Conservation (phyloP, 2,329 filamentous ascomycete species). For the Bipolaris sorokiniana region DNA sequence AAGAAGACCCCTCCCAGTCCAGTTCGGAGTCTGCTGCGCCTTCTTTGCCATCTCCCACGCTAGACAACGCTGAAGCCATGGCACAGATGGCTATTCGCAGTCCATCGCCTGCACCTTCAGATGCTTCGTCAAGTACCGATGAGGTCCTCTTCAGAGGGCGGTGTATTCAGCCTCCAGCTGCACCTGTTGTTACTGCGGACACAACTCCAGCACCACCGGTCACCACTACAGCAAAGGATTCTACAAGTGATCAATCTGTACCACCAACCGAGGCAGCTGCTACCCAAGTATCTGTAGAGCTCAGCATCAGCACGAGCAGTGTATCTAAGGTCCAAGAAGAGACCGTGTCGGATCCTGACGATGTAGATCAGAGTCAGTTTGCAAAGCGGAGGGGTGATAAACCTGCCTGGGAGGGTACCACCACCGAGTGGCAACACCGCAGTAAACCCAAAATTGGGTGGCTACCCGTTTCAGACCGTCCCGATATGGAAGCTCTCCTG, state of each 20-base stretch:
- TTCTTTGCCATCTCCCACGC: slow-evolving; percentile 23
- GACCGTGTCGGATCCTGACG: slow-evolving; percentile 32
- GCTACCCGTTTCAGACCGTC: slow-evolving; percentile 33
- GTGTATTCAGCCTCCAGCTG: slow-evolving; percentile 11
- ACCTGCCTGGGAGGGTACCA: slow-evolving; percentile 39
- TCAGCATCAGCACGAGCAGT: slow-evolving; percentile 18
- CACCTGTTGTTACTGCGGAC: slow-evolving; percentile 2
- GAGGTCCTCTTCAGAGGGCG: slow-evolving; percentile 61
- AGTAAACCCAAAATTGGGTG: slow-evolving; percentile 48
- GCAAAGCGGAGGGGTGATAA: slow-evolving; percentile 34
- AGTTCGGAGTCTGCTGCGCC: slow-evolving; percentile 19
- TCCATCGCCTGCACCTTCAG: slow-evolving; percentile 42
- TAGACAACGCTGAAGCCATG: slow-evolving; percentile 35
- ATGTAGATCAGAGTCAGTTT: slow-evolving; percentile 31
- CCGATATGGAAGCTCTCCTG: slow-evolving; percentile 31
- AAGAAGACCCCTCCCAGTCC: slow-evolving; percentile 10
- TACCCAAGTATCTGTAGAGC: slow-evolving; percentile 7
- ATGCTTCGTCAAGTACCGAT: slow-evolving; percentile 55
- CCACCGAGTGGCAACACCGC: slow-evolving; percentile 41
- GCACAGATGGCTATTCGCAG: slow-evolving; percentile 46
- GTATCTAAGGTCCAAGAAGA: slow-evolving; percentile 6
- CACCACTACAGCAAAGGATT: slow-evolving; percentile 7
- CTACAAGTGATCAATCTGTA: background rate
- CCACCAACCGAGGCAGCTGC: slow-evolving; percentile 1
- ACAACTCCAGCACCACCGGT: background rate